These are phyloP conservation scores for Hypholoma sublateritium DNA, from an alignment of 768 basidiomycete genomes.

Conservation along the genomic window DNA sequence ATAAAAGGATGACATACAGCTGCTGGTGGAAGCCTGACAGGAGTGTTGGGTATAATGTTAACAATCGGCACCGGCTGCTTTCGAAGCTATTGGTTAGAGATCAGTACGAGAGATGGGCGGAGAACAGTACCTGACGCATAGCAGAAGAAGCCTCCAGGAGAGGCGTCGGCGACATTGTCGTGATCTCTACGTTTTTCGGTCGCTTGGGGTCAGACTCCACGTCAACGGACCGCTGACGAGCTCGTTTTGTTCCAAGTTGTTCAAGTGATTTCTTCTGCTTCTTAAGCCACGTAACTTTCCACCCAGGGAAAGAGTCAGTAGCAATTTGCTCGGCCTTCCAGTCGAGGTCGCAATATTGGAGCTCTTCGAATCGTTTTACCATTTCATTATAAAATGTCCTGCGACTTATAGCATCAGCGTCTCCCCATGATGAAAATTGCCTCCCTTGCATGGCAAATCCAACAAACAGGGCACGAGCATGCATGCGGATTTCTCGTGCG, in stretches of 20 bases:
- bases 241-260: neutral
- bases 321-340: slow-evolving; percentile 13
- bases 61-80: too few relatives aligned
- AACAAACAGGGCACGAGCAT: too few relatives aligned
- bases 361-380: slow-evolving; percentile 7
- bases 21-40: too few relatives aligned
- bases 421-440: slow-evolving; percentile 6
- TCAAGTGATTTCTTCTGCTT: slow-evolving; percentile 2
- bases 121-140: too few relatives aligned
- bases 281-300: slow-evolving; percentile 8
- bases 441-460: slow-evolving; percentile 7
- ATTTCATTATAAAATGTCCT: slow-evolving; percentile 6
- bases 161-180: neutral
- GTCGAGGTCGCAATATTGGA: neutral
- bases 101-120: neutral
- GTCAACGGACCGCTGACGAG: neutral
- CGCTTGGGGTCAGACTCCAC: neutral
- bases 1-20: too few relatives aligned
- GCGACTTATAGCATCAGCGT: slow-evolving; percentile 6
- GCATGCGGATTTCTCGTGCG: too few relatives aligned
- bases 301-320: slow-evolving; percentile 6
- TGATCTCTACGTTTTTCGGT: neutral
- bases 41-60: too few relatives aligned
- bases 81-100: neutral
- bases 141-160: too few relatives aligned